phyloP scores from a whole-genome alignment of 768 basidiomycete genomes.

The Tubosaeta sp. region DNA sequence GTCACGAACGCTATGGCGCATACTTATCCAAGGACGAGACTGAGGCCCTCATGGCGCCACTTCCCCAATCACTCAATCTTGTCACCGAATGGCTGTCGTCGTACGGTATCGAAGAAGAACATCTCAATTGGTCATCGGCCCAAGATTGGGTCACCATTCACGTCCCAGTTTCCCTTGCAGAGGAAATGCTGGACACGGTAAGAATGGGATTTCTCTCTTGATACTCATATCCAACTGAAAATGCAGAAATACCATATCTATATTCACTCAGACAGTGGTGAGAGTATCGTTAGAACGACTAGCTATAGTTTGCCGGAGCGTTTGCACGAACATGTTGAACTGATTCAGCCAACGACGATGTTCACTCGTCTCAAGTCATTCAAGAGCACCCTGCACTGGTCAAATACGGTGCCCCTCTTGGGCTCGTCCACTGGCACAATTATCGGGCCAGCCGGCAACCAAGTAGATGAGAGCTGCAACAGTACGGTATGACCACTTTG shows the following conservation, averaged over 20 bases:
- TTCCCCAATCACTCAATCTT: constrained; percentile 43
- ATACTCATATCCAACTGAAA: no score
- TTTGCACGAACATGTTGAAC: constrained; percentile 57
- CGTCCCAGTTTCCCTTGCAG: constrained; percentile 55
- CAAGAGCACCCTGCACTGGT: constrained; percentile 37
- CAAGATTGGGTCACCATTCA: constrained; percentile 65
- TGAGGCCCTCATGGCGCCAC: constrained; percentile 57
- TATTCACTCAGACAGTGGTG: constrained; percentile 9
- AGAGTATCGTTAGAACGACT: constrained; percentile 58
- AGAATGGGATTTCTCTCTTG: constrained; percentile 9
- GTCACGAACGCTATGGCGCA: constrained; percentile 31
- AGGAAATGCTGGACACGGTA: constrained; percentile 70
- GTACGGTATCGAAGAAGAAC: constrained; percentile 48
- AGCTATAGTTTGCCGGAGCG: constrained; percentile 61
- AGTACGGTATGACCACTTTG: constrained; percentile 18
- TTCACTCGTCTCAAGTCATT: constrained; percentile 49
- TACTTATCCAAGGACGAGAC: constrained; percentile 54
- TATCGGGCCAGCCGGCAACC: constrained; percentile 31
- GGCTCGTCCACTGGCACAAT: constrained; percentile 12
- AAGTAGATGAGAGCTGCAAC: constrained; percentile 48
- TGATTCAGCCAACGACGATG: constrained; percentile 70
- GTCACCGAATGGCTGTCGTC: constrained; percentile 61
- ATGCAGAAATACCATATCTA: no score
- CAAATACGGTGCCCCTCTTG: constrained; percentile 9
- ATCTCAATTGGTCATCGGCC: constrained; percentile 54